A percentile compares a stretch with the other conserved stretches of the same genome.
phyloP scores from a whole-genome alignment of 441 rosid species.

The Pelargonium cotyledonis region DNA sequence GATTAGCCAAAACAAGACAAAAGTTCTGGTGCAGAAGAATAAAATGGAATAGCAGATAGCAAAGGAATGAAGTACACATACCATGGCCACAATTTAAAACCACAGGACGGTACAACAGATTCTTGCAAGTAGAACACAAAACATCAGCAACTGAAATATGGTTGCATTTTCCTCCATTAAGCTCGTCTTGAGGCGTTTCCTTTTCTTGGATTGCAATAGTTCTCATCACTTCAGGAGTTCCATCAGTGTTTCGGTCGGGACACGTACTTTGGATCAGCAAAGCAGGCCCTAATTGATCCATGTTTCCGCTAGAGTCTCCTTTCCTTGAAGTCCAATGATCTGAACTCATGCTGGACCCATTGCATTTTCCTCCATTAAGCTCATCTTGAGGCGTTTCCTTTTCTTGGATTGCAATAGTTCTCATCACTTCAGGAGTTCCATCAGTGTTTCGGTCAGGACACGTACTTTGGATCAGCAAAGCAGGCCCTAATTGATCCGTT shows the following conservation, averaged over 20 bases:
- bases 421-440: background rate
- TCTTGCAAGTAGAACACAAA: constrained; percentile 58
- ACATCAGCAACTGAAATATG: constrained; percentile 41
- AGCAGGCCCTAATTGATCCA: constrained; percentile 14
- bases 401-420: constrained; percentile 13
- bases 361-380: too few species aligned
- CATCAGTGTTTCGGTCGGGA: constrained; percentile 12
- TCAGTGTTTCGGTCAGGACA: constrained; percentile 12
- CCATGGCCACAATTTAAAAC: constrained; percentile 89
- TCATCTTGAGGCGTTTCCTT: constrained; percentile 15
- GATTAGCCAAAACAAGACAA: background rate
- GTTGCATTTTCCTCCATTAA: constrained; percentile 18
- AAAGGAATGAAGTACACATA: constrained; percentile 17
- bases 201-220: constrained; percentile 15
- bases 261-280: constrained; percentile 10
- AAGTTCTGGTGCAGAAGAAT: background rate
- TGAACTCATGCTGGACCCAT: constrained; percentile 11
- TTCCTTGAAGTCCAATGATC: constrained; percentile 21
- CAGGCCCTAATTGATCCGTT: constrained; percentile 15
- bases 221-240: background rate
- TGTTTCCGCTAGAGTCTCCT: constrained; percentile 19
- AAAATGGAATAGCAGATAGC: constrained; percentile 1
- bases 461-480: constrained; percentile 11
- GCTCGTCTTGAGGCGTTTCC: constrained; percentile 15
- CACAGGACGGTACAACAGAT: constrained; percentile 50